Evolutionary conservation across 139 green algal genomes (phyloP), one percentile per base, ranked within the genome.

Genomic region (Eudorina sp.): DNA sequence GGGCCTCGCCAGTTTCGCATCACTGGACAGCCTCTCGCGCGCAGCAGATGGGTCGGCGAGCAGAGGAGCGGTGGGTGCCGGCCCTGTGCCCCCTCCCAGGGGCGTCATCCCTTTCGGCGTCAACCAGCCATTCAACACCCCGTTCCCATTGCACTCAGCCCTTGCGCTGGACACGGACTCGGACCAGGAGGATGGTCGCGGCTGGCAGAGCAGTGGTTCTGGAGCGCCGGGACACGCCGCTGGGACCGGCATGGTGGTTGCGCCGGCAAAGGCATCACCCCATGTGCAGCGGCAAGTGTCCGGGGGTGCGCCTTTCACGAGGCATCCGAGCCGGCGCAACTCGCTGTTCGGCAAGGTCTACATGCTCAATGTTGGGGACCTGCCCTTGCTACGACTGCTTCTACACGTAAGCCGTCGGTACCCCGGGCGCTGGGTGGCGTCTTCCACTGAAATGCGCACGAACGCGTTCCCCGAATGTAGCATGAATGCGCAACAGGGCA

Each of bases 381-480:
- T 80, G 40, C 87, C 90, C 36, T 72, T 93, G 68, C 58, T 90
- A 53, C 58, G 90, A 27, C 29, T 93, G 27, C 60, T 86, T 53
- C 53, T 93, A 72, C 90, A 89, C 70, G 84, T 89, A 75, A 72
- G 62, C 4, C 27, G 27, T 6, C 5, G 29, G 5, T 66, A 25
- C 55, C n/a, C n/a, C n/a, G n/a, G n/a, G n/a, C n/a, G n/a, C n/a
- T n/a, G n/a, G n/a, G n/a, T n/a, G n/a, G n/a, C n/a, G n/a, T n/a
- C n/a, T n/a, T n/a, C n/a, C n/a, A n/a, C n/a, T n/a, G n/a, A n/a
- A n/a, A n/a, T n/a, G n/a, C n/a, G n/a, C n/a, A n/a, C n/a, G n/a
- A n/a, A n/a, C n/a, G n/a, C n/a, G n/a, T n/a, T n/a, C n/a, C n/a
- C n/a, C n/a, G n/a, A n/a, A n/a, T n/a, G n/a, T n/a, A n/a, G n/a